phyloP scores from a whole-genome alignment of 148 eudicot species.

The Vaccinium vitisidaea region DNA sequence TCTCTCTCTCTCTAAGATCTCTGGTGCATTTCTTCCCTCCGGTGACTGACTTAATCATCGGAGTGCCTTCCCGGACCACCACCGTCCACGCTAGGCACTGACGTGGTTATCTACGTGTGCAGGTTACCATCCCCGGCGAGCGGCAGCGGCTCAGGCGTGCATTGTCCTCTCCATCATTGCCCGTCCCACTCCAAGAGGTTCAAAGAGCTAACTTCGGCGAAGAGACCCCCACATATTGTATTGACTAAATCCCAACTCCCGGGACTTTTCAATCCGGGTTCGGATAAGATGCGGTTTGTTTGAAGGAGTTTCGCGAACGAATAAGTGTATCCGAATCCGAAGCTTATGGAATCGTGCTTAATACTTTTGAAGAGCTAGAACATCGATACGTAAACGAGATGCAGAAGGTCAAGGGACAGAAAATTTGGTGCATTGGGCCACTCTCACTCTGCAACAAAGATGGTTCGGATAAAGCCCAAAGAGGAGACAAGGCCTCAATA shows the following conservation, averaged over 20 bases:
- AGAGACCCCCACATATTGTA: too few relatives aligned
- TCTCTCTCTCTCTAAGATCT: too few relatives aligned
- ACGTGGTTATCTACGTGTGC: too few relatives aligned
- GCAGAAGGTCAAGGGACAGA: constrained; percentile 23
- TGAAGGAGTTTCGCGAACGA: constrained; percentile 28
- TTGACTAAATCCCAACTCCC: constrained; percentile 42
- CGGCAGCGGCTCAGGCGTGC: too few relatives aligned
- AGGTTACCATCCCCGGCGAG: too few relatives aligned
- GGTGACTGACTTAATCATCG: too few relatives aligned
- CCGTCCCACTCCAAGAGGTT: too few relatives aligned
- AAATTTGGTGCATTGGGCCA: constrained; percentile 55
- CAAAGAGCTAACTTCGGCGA: too few relatives aligned
- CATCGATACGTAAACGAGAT: constrained; percentile 25
- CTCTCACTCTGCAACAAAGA: constrained; percentile 35
- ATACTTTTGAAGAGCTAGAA: constrained; percentile 45
- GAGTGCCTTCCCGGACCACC: too few relatives aligned
- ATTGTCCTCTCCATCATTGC: too few relatives aligned
- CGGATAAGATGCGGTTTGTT: constrained; percentile 8
- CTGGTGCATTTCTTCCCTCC: too few relatives aligned
- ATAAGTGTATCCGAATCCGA: constrained; percentile 30
- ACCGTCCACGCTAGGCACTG: too few relatives aligned
- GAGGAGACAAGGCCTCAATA: constrained; percentile 33
- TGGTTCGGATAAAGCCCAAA: constrained; percentile 25
- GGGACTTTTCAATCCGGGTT: constrained; percentile 34
- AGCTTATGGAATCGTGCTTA: constrained; percentile 30